These are phyloP conservation scores for Aspergillus eucalypticola DNA, from an alignment of 2,329 filamentous ascomycete species.

Conservation along the genomic window DNA sequence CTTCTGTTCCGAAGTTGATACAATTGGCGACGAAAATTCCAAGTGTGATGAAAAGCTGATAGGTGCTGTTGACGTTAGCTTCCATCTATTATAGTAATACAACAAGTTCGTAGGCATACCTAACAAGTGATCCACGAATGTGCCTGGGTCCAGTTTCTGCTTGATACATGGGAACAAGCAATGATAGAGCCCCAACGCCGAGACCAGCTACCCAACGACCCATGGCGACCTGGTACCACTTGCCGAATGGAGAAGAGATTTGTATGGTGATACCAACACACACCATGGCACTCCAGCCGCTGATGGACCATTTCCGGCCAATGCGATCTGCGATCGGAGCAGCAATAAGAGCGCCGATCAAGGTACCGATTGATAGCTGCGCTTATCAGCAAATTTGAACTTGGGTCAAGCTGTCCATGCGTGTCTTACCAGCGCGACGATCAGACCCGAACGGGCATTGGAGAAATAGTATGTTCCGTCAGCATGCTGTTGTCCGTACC, in stretches of 20 bases:
- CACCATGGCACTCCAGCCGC: slow-evolving; percentile 41
- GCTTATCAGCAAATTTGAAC: background rate
- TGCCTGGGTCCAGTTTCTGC: slow-evolving; percentile 47
- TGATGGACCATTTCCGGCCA: slow-evolving; percentile 46
- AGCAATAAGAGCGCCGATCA: slow-evolving; percentile 44
- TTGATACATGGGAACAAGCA: slow-evolving; percentile 50
- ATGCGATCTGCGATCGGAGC: slow-evolving; percentile 45
- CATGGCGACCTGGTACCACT: slow-evolving; percentile 45
- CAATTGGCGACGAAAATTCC: slow-evolving; percentile 50
- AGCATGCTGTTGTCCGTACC: slow-evolving; percentile 35
- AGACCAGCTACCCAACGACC: slow-evolving; percentile 47
- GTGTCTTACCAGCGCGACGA: slow-evolving; percentile 42
- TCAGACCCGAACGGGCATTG: slow-evolving; percentile 45
- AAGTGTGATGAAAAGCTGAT: slow-evolving; percentile 50
- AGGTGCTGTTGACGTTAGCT: slow-evolving; percentile 36
- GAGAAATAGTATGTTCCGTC: slow-evolving; percentile 40
- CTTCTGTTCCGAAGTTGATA: slow-evolving; percentile 49
- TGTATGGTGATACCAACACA: slow-evolving; percentile 46
- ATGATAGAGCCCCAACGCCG: slow-evolving; percentile 45
- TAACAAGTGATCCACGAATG: slow-evolving; percentile 47
- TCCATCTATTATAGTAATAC: background rate
- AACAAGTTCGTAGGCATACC: slow-evolving; percentile 19
- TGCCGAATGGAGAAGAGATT: slow-evolving; percentile 38
- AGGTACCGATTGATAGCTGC: slow-evolving; percentile 47
- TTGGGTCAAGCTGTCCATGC: background rate